Evolutionary conservation across 1,284 basidiomycete genomes (phyloP), one percentile per base, ranked within the genome.

Genomic region (Veloboletus limbatus): DNA sequence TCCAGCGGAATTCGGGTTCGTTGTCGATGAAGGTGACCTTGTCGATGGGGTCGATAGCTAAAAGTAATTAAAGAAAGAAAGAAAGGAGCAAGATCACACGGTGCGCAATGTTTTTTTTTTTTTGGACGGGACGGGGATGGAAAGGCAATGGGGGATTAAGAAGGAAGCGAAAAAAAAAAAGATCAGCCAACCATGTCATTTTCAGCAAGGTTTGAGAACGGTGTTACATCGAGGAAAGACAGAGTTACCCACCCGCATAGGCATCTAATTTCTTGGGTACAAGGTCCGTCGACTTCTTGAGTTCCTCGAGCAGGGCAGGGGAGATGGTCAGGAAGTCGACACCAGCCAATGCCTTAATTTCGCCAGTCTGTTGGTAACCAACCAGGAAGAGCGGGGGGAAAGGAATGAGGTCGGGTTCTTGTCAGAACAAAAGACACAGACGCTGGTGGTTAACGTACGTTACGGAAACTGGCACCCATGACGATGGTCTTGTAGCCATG

Each of bases 381-480:
- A 57, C 34, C 43, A 26, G 54, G 9, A 25, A 6, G 11, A 26
- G n/a, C n/a, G n/a, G 6, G 52, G 52, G 55, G 54, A 28, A 36
- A 58, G 53, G 37, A 24, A 65, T 58, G 44, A 40, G 37, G 28
- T 27, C 35, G 14, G 44, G 6, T 40, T 22, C 34, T 38, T 25
- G 28, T 45, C 27, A 58, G 37, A n/a, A 32, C 7, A 22, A 40
- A 10, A 40, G 34, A 28, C 17, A 30, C 24, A 21, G 21, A 35
- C 9, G 40, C 22, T 30, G 14, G n/a, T n/a, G 17, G 49, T 57
- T 55, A 24, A 73, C 81, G 42, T 59, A 91, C 85, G 77, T 96
- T 96, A 67, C 93, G 89, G 94, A 99, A 99, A 45, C 93, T 97
- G 53, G 96, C 96, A 69, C 96, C 96, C 96, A 99, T 99, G 70